A percentile compares a stretch with the other conserved stretches of the same genome.
phyloP scores from a whole-genome alignment of 441 rosid genomes.

The Corymbia calophylla region DNA sequence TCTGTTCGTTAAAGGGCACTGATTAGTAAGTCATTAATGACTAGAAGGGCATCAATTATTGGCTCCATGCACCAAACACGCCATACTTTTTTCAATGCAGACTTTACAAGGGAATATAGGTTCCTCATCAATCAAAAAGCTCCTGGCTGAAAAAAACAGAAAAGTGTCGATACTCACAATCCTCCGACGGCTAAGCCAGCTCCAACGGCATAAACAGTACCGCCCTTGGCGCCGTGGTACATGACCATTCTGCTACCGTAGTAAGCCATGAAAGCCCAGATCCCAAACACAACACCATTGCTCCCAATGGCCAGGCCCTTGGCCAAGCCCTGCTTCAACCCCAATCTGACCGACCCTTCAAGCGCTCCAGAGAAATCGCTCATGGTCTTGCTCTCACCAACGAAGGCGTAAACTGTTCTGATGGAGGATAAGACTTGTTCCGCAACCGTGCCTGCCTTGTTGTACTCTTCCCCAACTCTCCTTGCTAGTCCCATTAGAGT shows the following conservation, averaged over 20 bases:
- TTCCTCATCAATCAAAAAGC: background rate
- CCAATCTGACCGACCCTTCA: constrained; percentile 50
- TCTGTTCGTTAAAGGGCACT: constrained; percentile 13
- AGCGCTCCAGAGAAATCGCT: constrained; percentile 52
- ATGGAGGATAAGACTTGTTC: constrained; percentile 73
- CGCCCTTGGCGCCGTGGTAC: constrained; percentile 71
- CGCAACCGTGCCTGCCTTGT: constrained; percentile 51
- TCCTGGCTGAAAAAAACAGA: background rate
- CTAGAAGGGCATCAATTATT: background rate
- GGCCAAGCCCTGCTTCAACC: constrained; percentile 63
- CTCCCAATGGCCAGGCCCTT: constrained; percentile 77
- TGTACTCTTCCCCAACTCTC: constrained; percentile 61
- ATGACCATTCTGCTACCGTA: constrained; percentile 82
- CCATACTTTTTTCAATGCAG: background rate
- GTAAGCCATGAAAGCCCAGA: constrained; percentile 72
- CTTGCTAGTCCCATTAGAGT: constrained; percentile 48
- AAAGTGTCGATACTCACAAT: constrained; percentile 36
- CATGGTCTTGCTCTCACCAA: constrained; percentile 45
- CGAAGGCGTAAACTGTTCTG: constrained; percentile 68
- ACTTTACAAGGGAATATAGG: too few relatives aligned
- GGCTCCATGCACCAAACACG: background rate
- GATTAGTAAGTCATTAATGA: background rate
- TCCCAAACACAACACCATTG: constrained; percentile 54
- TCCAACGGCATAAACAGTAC: constrained; percentile 59
- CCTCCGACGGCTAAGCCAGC: constrained; percentile 59